phyloP scores from a whole-genome alignment of 345 rosid genomes.

The Rubroshorea leprosula region DNA sequence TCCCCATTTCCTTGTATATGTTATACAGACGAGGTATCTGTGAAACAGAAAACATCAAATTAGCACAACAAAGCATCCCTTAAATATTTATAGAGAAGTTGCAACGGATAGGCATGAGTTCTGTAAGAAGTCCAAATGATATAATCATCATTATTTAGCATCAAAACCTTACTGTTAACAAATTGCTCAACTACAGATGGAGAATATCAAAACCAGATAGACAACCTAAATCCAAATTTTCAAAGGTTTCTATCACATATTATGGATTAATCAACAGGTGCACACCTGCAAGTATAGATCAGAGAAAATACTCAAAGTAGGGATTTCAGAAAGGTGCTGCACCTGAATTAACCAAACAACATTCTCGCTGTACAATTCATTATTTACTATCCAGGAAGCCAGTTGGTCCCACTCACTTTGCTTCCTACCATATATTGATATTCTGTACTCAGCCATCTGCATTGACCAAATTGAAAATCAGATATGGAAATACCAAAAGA shows the following conservation, averaged over 20 bases:
- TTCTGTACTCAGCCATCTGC: conserved; percentile 99
- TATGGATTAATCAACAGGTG: background rate
- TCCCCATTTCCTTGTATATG: conserved; percentile 97
- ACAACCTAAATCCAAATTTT: no score
- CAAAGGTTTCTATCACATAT: no score
- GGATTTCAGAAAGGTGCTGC: conserved; percentile 5
- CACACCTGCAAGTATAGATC: background rate
- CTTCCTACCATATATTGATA: conserved; percentile 97
- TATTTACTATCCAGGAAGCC: conserved; percentile 99
- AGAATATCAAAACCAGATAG: no score
- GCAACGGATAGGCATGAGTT: background rate
- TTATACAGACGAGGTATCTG: conserved; percentile 98
- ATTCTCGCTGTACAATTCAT: conserved; percentile 89
- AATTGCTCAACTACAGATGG: no score
- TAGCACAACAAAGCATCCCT: background rate
- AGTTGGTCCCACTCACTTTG: conserved; percentile 99
- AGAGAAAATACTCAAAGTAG: background rate
- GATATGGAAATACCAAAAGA: background rate
- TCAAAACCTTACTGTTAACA: no score
- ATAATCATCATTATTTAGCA: no score
- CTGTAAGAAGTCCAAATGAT: no score
- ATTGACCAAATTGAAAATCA: conserved; percentile 20
- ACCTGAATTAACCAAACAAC: conserved; percentile 99
- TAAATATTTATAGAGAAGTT: background rate
- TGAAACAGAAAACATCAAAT: conserved; percentile 10